Percentiles rank a stretch among this genome's conserved stretches.
phyloP scores from a whole-genome alignment of 2,329 filamentous ascomycete species.

The Talaromyces sp. region DNA sequence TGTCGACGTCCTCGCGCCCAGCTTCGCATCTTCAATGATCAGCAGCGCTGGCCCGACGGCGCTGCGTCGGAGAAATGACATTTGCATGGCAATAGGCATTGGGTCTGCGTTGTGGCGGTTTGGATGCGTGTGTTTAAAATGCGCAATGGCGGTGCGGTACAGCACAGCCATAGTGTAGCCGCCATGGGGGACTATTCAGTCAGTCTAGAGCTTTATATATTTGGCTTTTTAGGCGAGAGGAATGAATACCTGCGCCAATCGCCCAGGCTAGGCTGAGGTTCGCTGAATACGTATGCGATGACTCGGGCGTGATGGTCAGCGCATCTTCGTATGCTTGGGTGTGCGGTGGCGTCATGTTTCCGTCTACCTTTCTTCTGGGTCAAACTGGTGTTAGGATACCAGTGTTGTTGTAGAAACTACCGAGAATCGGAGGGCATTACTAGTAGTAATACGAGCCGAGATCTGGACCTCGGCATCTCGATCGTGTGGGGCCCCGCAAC shows the following conservation, averaged over 20 bases:
- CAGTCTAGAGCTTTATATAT: background rate
- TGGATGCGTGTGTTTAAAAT: conserved; percentile 56
- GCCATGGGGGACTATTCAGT: conserved; percentile 60
- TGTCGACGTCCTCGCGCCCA: conserved; percentile 60
- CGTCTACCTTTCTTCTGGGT: background rate
- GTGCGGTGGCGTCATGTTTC: conserved; percentile 11
- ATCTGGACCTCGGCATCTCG: background rate
- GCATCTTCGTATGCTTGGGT: conserved; percentile 34
- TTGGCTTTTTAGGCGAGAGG: background rate
- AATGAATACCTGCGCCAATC: conserved; percentile 56
- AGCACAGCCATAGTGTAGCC: conserved; percentile 64
- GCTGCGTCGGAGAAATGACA: conserved; percentile 63
- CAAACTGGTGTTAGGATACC: background rate
- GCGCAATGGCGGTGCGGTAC: conserved; percentile 54
- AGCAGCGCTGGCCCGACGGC: conserved; percentile 54
- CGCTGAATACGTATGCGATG: conserved; percentile 55
- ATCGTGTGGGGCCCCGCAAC: background rate
- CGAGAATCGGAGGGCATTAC: background rate
- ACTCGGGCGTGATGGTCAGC: conserved; percentile 31
- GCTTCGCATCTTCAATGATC: conserved; percentile 58
- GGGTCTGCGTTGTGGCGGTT: conserved; percentile 47
- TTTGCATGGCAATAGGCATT: conserved; percentile 60
- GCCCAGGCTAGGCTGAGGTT: conserved; percentile 57
- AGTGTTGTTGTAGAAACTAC: background rate
- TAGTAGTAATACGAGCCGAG: background rate